Conservation (phyloP, 1,284 basidiomycete genomes). For the Apiotrichum veenhuisii region DNA sequence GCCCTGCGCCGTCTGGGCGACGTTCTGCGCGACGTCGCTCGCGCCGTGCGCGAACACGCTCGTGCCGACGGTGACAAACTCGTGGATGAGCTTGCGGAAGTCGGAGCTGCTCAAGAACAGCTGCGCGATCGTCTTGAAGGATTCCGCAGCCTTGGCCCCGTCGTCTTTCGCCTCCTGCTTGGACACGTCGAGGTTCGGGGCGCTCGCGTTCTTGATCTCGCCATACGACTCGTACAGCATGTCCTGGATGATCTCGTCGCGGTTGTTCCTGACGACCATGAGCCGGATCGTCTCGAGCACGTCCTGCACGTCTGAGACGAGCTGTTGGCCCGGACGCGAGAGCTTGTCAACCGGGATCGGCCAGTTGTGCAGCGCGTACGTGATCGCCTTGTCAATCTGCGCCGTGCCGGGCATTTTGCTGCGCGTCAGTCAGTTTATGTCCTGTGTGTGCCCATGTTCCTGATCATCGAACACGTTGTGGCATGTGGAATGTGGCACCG, state of each 20-base stretch:
- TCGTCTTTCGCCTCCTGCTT: conserved; percentile 59
- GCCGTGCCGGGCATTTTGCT: conserved; percentile 68
- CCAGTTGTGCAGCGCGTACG: conserved; percentile 64
- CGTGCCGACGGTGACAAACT: conserved; percentile 76
- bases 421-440: conserved; percentile 4
- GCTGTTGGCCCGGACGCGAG: conserved; percentile 69
- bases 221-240: conserved; percentile 59
- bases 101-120: conserved; percentile 88
- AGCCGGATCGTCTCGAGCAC: conserved; percentile 52
- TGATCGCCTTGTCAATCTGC: conserved; percentile 71
- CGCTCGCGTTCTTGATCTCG: conserved; percentile 22
- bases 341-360: conserved; percentile 65
- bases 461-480: too few relatives aligned
- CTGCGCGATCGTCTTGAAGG: conserved; percentile 77
- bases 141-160: conserved; percentile 64
- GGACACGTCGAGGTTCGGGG: conserved; percentile 51
- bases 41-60: conserved; percentile 78
- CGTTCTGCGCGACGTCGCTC: conserved; percentile 65
- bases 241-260: conserved; percentile 82
- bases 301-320: conserved; percentile 66
- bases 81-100: conserved; percentile 78
- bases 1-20: conserved; percentile 64
- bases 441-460: too few relatives aligned
- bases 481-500: not conserved
- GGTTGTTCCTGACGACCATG: conserved; percentile 76